Base-by-base conservation (phyloP, 208 protist species). In the Phytomonas francai region DNA sequence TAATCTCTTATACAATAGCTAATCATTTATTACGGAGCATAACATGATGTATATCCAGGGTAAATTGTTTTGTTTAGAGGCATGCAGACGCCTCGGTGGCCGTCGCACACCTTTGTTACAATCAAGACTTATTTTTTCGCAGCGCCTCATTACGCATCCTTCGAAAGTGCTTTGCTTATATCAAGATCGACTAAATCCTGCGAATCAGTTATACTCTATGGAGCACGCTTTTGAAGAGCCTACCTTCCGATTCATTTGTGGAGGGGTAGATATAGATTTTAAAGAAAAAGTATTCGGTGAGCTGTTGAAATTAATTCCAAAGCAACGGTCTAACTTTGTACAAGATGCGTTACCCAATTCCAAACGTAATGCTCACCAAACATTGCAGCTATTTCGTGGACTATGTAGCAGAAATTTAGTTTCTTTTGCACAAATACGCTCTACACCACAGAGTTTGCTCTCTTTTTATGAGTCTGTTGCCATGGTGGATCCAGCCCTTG, bases 151-250 rank as follows among this genome's bases (percentile, higher is more conserved):
- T 6, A 63, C 6, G 32, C 19, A 22, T 34, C 34, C 34, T 63
- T 63, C 59, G 25, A 12, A n/a, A 22, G 4, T 58, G 19, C 6
- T 63, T 51, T n/a, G 19, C 25, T 56, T 63, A 57, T 22, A 63
- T 63, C 6, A 0, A 25, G 32, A 49, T 16, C 34, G 22, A 8
- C 59, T 58, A 63, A 63, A 63, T 63, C 32, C 34, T 6, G 61
- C 79, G 28, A 72, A 61, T 30, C 66, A 77, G 32, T 49, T 75
- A 30, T 95, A 95, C 73, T 66, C 63, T 30, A 91, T 95, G 76
- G 87, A 91, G 60, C 70, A 81, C 29, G 90, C 90, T 28, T 95
- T 92, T 70, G 90, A 95, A 78, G 85, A 91, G 65, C 87, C 90
- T 7, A 91, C 85, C 16, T 87, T 95, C 59, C 83, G 84, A 45